These are phyloP conservation scores for Leccinellum luteum DNA, from an alignment of 768 basidiomycete genomes.

Conservation along the genomic window DNA sequence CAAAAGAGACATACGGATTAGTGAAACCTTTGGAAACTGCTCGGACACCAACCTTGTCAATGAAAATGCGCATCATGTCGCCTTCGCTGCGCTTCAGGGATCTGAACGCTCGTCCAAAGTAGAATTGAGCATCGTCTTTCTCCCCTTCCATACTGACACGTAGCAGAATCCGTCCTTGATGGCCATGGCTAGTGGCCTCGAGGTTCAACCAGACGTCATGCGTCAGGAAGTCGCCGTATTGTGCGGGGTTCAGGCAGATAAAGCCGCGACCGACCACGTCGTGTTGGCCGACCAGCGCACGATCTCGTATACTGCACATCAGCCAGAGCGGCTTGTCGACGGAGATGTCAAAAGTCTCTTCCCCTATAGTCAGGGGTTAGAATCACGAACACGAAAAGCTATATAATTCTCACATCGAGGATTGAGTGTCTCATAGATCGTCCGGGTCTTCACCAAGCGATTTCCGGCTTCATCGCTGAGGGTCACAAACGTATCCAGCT, in stretches of 20 bases:
- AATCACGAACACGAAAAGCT: background rate
- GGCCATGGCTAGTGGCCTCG: conserved; percentile 49
- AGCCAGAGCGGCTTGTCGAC: conserved; percentile 95
- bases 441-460: conserved; percentile 90
- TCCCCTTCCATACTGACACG: conserved; percentile 98
- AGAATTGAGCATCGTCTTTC: conserved; percentile 97
- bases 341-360: conserved; percentile 94
- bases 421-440: conserved; percentile 85
- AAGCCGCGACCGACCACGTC: conserved; percentile 90
- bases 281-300: conserved; percentile 88
- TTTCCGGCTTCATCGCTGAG: conserved; percentile 90
- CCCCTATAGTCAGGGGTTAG: conserved; percentile 57
- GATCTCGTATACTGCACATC: conserved; percentile 92
- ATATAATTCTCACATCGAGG: conserved; percentile 73
- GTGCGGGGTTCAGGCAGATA: conserved; percentile 84
- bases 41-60: conserved; percentile 75
- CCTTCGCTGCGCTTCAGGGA: conserved; percentile 89
- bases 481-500: conserved; percentile 89
- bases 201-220: conserved; percentile 93
- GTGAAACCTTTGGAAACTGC: background rate
- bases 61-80: conserved; percentile 94
- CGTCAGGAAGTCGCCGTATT: conserved; percentile 84
- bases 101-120: conserved; percentile 94
- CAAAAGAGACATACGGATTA: background rate
- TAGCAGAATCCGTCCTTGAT: conserved; percentile 75